Evolutionary conservation across 257 asterid species (phyloP).

Genomic region (Solanum corneliomulleri): DNA sequence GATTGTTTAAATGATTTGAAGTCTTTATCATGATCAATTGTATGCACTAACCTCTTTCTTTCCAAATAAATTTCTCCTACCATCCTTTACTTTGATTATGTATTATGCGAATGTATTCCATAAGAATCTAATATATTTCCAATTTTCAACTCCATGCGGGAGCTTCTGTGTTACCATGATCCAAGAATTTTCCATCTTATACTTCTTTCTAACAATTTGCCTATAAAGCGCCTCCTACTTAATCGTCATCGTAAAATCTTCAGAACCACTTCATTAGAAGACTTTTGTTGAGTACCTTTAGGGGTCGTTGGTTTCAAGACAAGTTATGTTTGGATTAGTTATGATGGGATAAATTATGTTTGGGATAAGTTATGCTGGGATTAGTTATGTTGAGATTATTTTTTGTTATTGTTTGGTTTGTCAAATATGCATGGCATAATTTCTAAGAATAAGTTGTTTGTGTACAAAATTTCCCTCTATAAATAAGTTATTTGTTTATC

Average conservation of each 20-base stretch:
- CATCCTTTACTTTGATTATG: background rate
- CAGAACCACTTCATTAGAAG: background rate
- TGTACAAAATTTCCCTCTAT: no score
- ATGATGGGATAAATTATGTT: no score
- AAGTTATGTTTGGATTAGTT: no score
- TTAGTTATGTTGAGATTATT: no score
- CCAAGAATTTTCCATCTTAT: background rate
- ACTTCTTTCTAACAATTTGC: background rate
- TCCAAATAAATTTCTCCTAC: background rate
- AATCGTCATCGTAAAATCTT: background rate
- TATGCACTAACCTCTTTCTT: background rate
- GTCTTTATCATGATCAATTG: background rate
- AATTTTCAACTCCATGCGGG: background rate
- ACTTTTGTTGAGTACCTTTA: background rate
- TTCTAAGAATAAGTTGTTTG: no score
- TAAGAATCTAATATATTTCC: background rate
- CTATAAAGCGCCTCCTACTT: background rate
- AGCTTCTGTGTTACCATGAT: background rate
- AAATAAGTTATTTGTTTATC: no score
- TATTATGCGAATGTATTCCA: background rate
- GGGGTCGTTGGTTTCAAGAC: no score
- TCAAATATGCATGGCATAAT: no score
- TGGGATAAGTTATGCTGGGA: no score
- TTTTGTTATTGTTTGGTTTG: no score
- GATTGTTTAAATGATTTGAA: background rate